Evolutionary conservation across 2,329 filamentous ascomycete genomes (phyloP).

Genomic region (Clonostachys solani): DNA sequence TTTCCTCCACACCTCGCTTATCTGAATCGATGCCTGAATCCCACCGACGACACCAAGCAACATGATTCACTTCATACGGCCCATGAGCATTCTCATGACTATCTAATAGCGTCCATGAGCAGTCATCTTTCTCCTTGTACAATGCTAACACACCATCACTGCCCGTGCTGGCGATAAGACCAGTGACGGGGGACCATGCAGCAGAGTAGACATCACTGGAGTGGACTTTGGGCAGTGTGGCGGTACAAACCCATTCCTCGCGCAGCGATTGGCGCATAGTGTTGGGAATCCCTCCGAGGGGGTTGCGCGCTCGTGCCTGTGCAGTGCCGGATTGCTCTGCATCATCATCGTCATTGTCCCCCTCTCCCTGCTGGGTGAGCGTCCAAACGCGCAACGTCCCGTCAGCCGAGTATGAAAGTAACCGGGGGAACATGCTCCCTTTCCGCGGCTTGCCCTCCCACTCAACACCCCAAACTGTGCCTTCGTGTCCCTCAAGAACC

Average conservation of each 20-base stretch:
- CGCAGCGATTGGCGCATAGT: constrained; percentile 77
- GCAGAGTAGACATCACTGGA: constrained; percentile 74
- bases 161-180: constrained; percentile 80
- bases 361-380: constrained; percentile 49
- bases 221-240: constrained; percentile 70
- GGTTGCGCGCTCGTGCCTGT: constrained; percentile 20
- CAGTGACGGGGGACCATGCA: constrained; percentile 74
- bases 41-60: constrained; percentile 78
- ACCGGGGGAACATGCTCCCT: constrained; percentile 46
- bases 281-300: constrained; percentile 69
- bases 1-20: constrained; percentile 64
- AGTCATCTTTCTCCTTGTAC: constrained; percentile 57
- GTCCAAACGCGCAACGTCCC: constrained; percentile 76
- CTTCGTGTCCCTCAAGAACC: constrained; percentile 72
- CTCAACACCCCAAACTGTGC: constrained; percentile 88
- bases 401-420: constrained; percentile 86
- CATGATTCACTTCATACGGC: constrained; percentile 91
- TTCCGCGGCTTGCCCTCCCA: constrained; percentile 49
- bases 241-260: constrained; percentile 81
- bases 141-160: constrained; percentile 80
- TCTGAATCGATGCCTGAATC: constrained; percentile 56
- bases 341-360: constrained; percentile 26
- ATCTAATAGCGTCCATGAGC: constrained; percentile 66
- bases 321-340: constrained; percentile 13
- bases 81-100: constrained; percentile 75